phyloP scores from a whole-genome alignment of 2,329 filamentous ascomycete genomes.

The Rosellinia necatrix region DNA sequence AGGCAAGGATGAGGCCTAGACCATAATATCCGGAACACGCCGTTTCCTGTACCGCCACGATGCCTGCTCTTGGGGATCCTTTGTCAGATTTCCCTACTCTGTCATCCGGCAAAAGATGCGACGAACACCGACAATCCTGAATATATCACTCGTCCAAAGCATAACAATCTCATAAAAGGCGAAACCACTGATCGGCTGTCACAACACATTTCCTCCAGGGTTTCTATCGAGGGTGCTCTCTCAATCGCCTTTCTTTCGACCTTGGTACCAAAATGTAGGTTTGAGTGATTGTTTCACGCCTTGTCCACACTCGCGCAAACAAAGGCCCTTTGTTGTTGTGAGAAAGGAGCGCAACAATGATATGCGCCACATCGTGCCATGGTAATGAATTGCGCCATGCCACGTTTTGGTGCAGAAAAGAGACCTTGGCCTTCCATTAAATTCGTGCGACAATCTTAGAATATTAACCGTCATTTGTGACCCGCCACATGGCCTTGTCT shows the following conservation, averaged over 20 bases:
- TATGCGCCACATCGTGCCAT: slow-evolving; percentile 14
- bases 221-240: not conserved
- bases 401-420: slow-evolving; percentile 13
- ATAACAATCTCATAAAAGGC: slow-evolving; percentile 2
- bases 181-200: slow-evolving; percentile 21
- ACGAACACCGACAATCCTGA: not conserved
- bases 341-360: not conserved
- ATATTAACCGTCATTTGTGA: not conserved
- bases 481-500: slow-evolving; percentile 9
- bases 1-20: slow-evolving; percentile 1
- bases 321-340: too few relatives aligned
- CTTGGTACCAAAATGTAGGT: not conserved
- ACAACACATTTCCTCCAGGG: slow-evolving; percentile 2
- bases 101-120: slow-evolving; percentile 9
- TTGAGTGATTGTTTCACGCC: not conserved
- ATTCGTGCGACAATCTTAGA: not conserved
- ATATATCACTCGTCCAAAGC: not conserved
- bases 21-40: slow-evolving; percentile 2
- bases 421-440: not conserved
- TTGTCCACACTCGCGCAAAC: too few relatives aligned
- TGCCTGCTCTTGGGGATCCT: slow-evolving; percentile 13
- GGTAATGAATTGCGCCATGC: slow-evolving; percentile 23
- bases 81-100: slow-evolving; percentile 17
- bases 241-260: not conserved
- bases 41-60: slow-evolving; percentile 6